Percentiles rank a stretch among this genome's conserved stretches.
phyloP scores from a whole-genome alignment of 108 stramenopile species.

The Pseudonitzschia pungens region DNA sequence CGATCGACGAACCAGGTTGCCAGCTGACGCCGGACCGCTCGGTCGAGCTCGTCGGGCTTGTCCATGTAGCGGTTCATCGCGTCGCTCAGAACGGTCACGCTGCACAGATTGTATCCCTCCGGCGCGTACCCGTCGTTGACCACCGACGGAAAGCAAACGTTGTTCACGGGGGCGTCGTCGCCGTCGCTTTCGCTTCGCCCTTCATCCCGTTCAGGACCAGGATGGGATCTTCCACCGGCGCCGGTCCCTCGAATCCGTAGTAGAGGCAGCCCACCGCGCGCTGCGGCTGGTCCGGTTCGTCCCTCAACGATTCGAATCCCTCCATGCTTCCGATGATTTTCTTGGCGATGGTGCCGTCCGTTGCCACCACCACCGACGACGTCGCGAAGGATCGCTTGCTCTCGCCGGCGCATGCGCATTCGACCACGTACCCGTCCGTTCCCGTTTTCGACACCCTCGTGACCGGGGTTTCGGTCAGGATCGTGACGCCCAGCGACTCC shows the following conservation, averaged over 20 bases:
- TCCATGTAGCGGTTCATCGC: conserved; percentile 57
- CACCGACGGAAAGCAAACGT: conserved; percentile 83
- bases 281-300: conserved; percentile 56
- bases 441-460: conserved; percentile 25
- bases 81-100: conserved; percentile 64
- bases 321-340: conserved; percentile 48
- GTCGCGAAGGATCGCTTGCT: conserved; percentile 24
- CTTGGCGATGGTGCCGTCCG: conserved; percentile 60
- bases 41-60: conserved; percentile 54
- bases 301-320: conserved; percentile 39
- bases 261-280: conserved; percentile 77
- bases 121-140: conserved; percentile 76
- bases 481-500: conserved; percentile 40
- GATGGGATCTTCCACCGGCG: conserved; percentile 80
- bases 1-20: conserved; percentile 62
- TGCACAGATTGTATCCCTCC: conserved; percentile 63
- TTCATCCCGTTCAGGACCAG: conserved; percentile 75
- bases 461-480: conserved; percentile 33
- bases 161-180: conserved; percentile 66
- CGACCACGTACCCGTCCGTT: conserved; percentile 17
- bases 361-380: conserved; percentile 74
- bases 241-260: conserved; percentile 62
- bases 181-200: too few relatives aligned
- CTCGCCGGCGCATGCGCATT: conserved; percentile 1
- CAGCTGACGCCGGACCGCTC: conserved; percentile 60